Conservation (phyloP, 1,284 basidiomycete genomes). For the Porodaedalea pini region DNA sequence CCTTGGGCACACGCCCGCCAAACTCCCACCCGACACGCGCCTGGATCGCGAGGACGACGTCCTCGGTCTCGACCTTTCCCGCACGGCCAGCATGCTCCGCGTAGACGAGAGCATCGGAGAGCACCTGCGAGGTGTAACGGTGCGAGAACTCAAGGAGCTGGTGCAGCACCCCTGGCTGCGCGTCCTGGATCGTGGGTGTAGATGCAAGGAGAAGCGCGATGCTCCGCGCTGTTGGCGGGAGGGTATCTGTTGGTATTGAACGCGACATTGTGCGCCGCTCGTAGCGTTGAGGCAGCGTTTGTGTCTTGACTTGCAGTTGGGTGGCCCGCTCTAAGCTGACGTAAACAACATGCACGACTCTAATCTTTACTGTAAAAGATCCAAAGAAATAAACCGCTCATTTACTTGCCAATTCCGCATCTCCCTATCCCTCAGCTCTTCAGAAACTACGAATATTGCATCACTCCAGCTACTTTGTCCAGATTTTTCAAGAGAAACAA, state of each 20-base stretch:
- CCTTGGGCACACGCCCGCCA: conserved; percentile 90
- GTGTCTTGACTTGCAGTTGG: too few relatives aligned
- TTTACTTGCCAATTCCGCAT: too few relatives aligned
- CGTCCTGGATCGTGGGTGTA: conserved; percentile 89
- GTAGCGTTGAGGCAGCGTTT: neutral
- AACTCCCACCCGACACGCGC: conserved; percentile 93
- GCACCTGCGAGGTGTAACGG: conserved; percentile 89
- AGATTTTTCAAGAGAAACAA: too few relatives aligned
- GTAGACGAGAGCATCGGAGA: conserved; percentile 88
- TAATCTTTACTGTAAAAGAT: too few relatives aligned
- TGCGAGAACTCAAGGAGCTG: conserved; percentile 96
- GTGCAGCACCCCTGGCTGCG: conserved; percentile 90
- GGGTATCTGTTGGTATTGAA: conserved; percentile 51
- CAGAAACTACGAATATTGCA: too few relatives aligned
- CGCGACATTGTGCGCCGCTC: conserved; percentile 52
- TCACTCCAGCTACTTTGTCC: too few relatives aligned
- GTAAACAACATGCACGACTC: too few relatives aligned
- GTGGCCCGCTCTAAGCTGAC: too few relatives aligned
- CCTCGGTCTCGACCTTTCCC: conserved; percentile 85
- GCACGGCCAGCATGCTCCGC: conserved; percentile 87
- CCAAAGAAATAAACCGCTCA: too few relatives aligned
- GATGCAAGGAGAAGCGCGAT: conserved; percentile 92
- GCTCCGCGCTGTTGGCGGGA: conserved; percentile 87
- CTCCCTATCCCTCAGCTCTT: too few relatives aligned
- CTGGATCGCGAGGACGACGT: conserved; percentile 88